Evolutionary conservation across 208 protist genomes (phyloP), one percentile per base, ranked within the genome.

Genomic region (Leishmania mexicana): DNA sequence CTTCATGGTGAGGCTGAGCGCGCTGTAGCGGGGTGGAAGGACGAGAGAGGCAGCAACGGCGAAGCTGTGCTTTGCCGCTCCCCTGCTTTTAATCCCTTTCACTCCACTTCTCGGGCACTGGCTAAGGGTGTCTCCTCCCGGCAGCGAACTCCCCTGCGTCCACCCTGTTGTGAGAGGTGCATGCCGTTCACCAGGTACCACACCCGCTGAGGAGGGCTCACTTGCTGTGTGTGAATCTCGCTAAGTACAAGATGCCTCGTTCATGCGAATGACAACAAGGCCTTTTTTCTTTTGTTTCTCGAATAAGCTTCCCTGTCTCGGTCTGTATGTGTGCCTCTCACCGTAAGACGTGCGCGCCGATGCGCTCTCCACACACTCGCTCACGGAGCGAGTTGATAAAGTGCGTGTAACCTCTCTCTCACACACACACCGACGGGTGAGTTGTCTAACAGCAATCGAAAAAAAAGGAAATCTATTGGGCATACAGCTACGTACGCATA

Each of bases 1-100:
- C 53, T 86, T 96, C 24, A 86, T 96, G 58, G 77, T 90, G 75
- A 87, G 83, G 80, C 87, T 96, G 54, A 93, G 85, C 77, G 49
- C 72, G 7, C 19, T 85, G 58, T 85, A 78, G 75, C 35, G 45
- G 3, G 3, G 70, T 51, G 17, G 45, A 74, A n/a, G 40, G 40
- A 21, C 21, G 70, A 38, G 80, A 57, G 4, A 71, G 79, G 31
- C 19, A 65, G n/a, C 38, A 45, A 5, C 15, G 28, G 47, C 51
- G 42, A 78, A 58, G 70, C 51, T 21, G 15, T 83, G 53, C 47
- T 21, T 64, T 85, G 47, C 35, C 47, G 51, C 19, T 51, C 28
- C 24, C 47, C 28, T 19, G 42, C 47, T n/a, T 74, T 74, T 49
- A 49, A 19, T 83, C 5, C 58, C n/a, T 45, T 83, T 80, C 17